These are phyloP conservation scores for Paramyrothecium roridum DNA, from an alignment of 2,329 filamentous ascomycete species.

Conservation along the genomic window DNA sequence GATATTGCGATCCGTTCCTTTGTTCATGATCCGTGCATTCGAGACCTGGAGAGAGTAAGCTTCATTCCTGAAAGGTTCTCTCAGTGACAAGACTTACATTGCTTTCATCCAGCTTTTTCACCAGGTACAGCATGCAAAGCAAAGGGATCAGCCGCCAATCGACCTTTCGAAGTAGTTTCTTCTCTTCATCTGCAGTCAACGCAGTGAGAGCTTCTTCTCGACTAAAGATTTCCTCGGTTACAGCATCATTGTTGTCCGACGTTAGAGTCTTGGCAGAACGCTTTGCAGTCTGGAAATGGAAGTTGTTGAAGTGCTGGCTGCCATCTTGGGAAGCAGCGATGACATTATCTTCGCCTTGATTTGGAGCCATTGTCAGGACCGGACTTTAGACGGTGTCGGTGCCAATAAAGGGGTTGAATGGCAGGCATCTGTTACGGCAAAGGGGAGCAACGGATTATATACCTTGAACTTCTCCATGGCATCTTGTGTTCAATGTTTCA, in stretches of 20 bases:
- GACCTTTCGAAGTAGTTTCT: conserved; percentile 1
- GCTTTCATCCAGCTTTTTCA: conserved; percentile 4
- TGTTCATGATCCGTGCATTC: conserved; percentile 40
- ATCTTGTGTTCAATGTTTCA: no score
- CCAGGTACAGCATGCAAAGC: conserved; percentile 2
- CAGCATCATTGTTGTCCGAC: neutral
- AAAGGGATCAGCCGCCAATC: conserved; percentile 3
- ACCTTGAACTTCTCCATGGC: no score
- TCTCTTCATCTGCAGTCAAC: conserved; percentile 3
- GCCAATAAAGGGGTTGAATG: no score
- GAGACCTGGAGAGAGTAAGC: conserved; percentile 12
- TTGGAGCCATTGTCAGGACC: no score
- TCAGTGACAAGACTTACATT: neutral
- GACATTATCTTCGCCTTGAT: no score
- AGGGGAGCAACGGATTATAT: no score
- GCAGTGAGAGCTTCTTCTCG: neutral
- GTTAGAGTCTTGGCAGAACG: neutral
- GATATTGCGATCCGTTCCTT: conserved; percentile 34
- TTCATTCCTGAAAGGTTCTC: no score
- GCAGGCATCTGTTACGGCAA: no score
- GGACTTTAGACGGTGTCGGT: no score
- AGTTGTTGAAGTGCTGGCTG: neutral
- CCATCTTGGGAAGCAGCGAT: neutral
- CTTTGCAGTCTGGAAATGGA: conserved; percentile 1
- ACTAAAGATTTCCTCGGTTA: no score